Base-by-base conservation (phyloP, 1,284 basidiomycete species). In the Melampsora americana region DNA sequence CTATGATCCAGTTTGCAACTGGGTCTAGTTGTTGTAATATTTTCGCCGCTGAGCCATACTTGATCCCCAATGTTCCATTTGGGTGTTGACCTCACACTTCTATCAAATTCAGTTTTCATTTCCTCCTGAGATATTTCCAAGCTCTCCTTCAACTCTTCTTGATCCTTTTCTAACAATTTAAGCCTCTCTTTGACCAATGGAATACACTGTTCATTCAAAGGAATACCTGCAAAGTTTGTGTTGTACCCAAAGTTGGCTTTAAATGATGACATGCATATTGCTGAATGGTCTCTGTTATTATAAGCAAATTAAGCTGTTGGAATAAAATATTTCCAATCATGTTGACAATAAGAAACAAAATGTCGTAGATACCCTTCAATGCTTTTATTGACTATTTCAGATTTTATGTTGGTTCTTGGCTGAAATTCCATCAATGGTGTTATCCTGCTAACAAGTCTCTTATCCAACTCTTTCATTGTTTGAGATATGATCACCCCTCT, bases 261-360 rank as follows among this genome's bases (percentile, higher is more conserved):
- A 9, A 35, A 70, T 20, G 62, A 28, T 23, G 62, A 65, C 14
- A 35, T 35, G 11, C 62, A 3, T 14, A 83, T 86, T 1, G 83
- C 81, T 0, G 78, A 53, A 39, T 80, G 42, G 78, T 68, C 66
- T 81, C 85, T 30, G 80, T 86, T 86, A 78, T 87, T 87, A 79
- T 85, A 86, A 0, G 80, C 39, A 48, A 85, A 85, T 59, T 85
- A 81, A 0, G 82, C 79, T 0, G 77, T 50, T 1, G 78, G 69
- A 6, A 83, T 69, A 61, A 20, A 16, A 5, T 4, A 3, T 20
- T 3, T 12, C 77, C 77, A 77, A 26, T 78, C 23, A 56, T 77
- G 30, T 30, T 78, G 78, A 46, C 66, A 30, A 53, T 77, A 73
- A 46, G 66, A 70, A 62, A 46, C 35, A 68, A 77, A 81, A 9